Evolutionary conservation across 2,329 filamentous ascomycete species (phyloP), one percentile per base, ranked within the genome.

Genomic region (Westerdykella sp.): DNA sequence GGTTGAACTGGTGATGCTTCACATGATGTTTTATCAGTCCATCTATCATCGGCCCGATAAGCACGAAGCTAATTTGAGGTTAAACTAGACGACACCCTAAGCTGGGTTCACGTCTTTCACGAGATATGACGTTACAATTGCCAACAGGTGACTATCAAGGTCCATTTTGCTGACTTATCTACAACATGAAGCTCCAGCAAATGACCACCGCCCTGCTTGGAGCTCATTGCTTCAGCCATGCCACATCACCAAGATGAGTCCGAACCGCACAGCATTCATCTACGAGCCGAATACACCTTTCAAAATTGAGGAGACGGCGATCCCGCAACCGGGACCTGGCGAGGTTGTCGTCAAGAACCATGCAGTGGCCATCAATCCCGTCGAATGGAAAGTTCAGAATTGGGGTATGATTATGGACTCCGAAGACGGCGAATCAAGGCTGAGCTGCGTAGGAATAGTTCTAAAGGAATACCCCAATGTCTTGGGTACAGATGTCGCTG

Each of bases 401-500:
- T 35, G 39, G 10, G 30, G 23, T 16, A 14, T 36, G 28, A 30
- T 4, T 6, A 23, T 10, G 22, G 5, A 30, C 7, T 6, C 39
- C 11, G 6, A 23, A 42, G 22, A 23, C 22, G 41, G 28, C 16
- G 6, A 2, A 18, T n/a, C 13, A 44, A 14, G 30, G 16, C 35
- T 11, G 53, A 57, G 34, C 15, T 45, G 21, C 48, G n/a, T 45
- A 45, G 64, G 59, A 23, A 44, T 67, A 23, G 61, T 70, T 34
- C 41, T 67, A 21, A 42, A 68, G 23, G 62, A 57, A 38, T 63
- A 60, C 47, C 61, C 59, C 18, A 57, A 55, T 13, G 50, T 69
- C 25, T 46, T 66, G 6, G 73, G 73, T 10, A 55, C 49, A 9
- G 73, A 75, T 48, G 59, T 72, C 12, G 70, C 72, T 1, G 73